Percentiles rank a stretch among this genome's conserved stretches.
These are phyloP conservation scores for Lobosporangium transversale DNA, from an alignment of 192 early-diverging fungal species.

Conservation along the genomic window DNA sequence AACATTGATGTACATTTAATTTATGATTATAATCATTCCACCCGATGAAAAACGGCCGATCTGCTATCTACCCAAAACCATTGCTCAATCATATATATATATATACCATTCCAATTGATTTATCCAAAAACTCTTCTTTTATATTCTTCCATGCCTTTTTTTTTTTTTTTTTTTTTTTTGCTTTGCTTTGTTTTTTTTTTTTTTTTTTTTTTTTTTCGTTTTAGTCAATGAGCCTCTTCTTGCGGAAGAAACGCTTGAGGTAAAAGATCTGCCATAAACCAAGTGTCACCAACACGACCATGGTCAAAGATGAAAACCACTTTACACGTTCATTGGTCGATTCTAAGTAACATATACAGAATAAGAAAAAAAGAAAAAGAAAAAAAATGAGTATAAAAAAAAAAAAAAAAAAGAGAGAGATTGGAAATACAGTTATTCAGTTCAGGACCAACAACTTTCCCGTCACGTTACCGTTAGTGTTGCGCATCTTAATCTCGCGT, in stretches of 20 bases:
- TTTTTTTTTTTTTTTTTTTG: no score
- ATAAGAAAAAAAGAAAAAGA: conserved; percentile 7
- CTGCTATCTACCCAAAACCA: no score
- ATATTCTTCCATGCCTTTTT: no score
- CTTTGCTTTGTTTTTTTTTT: no score
- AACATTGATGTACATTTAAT: no score
- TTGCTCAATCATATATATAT: no score
- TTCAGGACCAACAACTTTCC: background rate
- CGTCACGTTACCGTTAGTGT: conserved; percentile 78
- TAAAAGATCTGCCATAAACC: conserved; percentile 88
- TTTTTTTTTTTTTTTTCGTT: no score
- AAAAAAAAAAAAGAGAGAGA: background rate
- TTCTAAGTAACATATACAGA: conserved; percentile 60
- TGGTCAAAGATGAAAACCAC: conserved; percentile 80
- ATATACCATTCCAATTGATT: no score
- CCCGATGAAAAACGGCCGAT: no score
- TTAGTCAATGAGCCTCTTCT: conserved; percentile 87
- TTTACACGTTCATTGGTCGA: conserved; percentile 90
- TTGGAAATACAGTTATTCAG: background rate
- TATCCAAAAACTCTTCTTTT: no score
- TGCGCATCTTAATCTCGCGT: conserved; percentile 84
- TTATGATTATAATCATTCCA: no score
- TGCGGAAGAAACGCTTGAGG: conserved; percentile 86
- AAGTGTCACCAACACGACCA: conserved; percentile 75
- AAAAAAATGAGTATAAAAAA: background rate